Evolutionary conservation across 2,329 filamentous ascomycete species (phyloP).

Genomic region (Scedosporium apiospermum): DNA sequence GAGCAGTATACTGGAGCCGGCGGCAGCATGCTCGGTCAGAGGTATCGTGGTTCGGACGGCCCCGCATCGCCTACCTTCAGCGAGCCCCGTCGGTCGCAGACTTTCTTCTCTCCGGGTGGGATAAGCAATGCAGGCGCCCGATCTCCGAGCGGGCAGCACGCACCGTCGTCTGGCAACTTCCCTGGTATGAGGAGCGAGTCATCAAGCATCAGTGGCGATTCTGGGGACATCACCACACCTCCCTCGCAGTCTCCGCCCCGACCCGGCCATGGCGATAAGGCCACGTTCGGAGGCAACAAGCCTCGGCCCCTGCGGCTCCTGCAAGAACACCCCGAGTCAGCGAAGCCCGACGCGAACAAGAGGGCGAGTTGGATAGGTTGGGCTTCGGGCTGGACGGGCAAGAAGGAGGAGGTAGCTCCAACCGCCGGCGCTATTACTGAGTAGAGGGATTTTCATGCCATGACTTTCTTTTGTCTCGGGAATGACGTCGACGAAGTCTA

Average conservation of each 20-base stretch:
- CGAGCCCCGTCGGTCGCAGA: conserved; percentile 50
- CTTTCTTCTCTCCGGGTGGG: conserved; percentile 49
- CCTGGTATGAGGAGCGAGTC: conserved; percentile 60
- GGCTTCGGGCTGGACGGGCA: conserved; percentile 33
- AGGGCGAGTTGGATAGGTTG: conserved; percentile 58
- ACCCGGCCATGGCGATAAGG: conserved; percentile 36
- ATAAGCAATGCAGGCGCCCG: conserved; percentile 40
- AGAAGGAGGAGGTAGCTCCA: conserved; percentile 35
- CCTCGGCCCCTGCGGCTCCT: conserved; percentile 80
- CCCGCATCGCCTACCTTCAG: conserved; percentile 50
- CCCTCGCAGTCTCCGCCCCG: conserved; percentile 45
- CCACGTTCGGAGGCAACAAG: conserved; percentile 56
- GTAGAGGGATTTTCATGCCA: not conserved
- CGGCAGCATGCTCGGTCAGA: conserved; percentile 61
- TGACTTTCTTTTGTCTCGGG: conserved; percentile 1
- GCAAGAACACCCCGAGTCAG: conserved; percentile 56
- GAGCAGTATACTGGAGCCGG: conserved; percentile 50
- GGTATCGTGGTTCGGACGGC: conserved; percentile 69
- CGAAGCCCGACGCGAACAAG: conserved; percentile 42
- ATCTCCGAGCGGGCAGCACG: conserved; percentile 36
- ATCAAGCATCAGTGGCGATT: conserved; percentile 59
- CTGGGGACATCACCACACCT: conserved; percentile 39
- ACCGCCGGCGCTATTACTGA: conserved; percentile 3
- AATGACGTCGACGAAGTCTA: conserved; percentile 3
- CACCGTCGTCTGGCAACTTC: conserved; percentile 51